Conservation (phyloP, 2,329 filamentous ascomycete genomes). For the Xylariaceae sp. region DNA sequence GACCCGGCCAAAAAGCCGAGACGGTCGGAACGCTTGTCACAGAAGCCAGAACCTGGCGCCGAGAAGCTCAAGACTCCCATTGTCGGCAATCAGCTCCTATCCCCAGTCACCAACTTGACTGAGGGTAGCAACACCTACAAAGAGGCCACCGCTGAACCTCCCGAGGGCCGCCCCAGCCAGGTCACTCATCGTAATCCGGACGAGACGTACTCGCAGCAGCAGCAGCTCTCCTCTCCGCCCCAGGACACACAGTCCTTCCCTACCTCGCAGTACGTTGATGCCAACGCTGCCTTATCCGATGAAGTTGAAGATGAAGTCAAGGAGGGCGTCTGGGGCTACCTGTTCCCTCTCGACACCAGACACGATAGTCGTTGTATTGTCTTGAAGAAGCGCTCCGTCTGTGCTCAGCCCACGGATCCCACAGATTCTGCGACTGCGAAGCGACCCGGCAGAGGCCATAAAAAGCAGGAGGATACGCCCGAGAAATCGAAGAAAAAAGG, state of each 20-base stretch:
- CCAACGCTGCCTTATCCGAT: conserved; percentile 66
- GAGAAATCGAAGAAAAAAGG: conserved; percentile 59
- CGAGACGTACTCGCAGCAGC: conserved; percentile 41
- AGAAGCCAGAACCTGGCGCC: conserved; percentile 39
- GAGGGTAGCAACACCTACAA: conserved; percentile 57
- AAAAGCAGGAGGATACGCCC: conserved; percentile 56
- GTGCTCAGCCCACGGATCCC: conserved; percentile 54
- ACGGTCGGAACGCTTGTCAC: conserved; percentile 67
- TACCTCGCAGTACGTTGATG: conserved; percentile 71
- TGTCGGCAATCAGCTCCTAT: conserved; percentile 63
- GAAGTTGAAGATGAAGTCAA: conserved; percentile 79
- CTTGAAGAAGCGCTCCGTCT: conserved; percentile 68
- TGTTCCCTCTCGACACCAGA: conserved; percentile 73
- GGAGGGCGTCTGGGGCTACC: conserved; percentile 93
- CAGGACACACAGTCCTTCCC: conserved; percentile 56
- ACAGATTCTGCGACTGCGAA: conserved; percentile 38
- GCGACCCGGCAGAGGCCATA: conserved; percentile 40
- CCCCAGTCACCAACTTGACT: conserved; percentile 65
- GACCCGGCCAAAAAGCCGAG: conserved; percentile 76
- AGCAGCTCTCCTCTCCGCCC: conserved; percentile 56
- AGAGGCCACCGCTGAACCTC: conserved; percentile 67
- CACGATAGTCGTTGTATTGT: conserved; percentile 65
- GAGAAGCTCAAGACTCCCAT: conserved; percentile 54
- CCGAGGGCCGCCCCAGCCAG: conserved; percentile 55
- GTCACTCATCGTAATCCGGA: conserved; percentile 48